Conservation (phyloP, 768 basidiomycete genomes). For the Xerocomellus intermedius region DNA sequence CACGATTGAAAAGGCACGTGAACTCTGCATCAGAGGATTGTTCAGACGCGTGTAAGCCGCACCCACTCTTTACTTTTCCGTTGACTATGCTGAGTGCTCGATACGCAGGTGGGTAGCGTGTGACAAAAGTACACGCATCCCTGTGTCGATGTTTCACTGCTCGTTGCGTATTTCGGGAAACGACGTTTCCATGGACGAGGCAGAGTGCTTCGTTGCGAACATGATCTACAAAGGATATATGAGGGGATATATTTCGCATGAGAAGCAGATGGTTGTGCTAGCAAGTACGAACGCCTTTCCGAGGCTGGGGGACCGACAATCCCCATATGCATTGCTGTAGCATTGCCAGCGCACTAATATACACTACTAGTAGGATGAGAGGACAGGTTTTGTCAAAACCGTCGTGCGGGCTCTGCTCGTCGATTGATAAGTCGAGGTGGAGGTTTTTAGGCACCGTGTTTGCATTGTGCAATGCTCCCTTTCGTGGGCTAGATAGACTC, state of each 20-base stretch:
- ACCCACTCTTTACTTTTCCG: not conserved
- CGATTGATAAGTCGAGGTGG: not conserved
- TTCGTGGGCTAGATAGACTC: not conserved
- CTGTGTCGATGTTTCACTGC: constrained; percentile 77
- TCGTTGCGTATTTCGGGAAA: constrained; percentile 71
- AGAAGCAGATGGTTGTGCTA: constrained; percentile 90
- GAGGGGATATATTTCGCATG: constrained; percentile 95
- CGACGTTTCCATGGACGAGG: constrained; percentile 73
- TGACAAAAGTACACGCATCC: constrained; percentile 73
- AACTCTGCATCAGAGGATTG: constrained; percentile 79
- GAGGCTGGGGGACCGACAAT: constrained; percentile 57
- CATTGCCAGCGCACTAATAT: not conserved
- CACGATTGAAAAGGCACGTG: constrained; percentile 83
- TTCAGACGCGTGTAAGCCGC: constrained; percentile 71
- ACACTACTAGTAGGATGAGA: not conserved
- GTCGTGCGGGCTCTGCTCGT: not conserved
- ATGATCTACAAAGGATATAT: constrained; percentile 94
- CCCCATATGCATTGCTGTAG: constrained; percentile 42
- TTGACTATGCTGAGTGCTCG: not conserved
- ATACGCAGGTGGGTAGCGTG: constrained; percentile 71
- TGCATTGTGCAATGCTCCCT: not conserved
- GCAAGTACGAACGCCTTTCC: constrained; percentile 82
- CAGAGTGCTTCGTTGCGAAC: constrained; percentile 91
- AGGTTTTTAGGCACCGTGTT: not conserved
- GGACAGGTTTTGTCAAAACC: not conserved